Base-by-base conservation (phyloP, 305 asterid genomes). In the Nicotiana rustica region DNA sequence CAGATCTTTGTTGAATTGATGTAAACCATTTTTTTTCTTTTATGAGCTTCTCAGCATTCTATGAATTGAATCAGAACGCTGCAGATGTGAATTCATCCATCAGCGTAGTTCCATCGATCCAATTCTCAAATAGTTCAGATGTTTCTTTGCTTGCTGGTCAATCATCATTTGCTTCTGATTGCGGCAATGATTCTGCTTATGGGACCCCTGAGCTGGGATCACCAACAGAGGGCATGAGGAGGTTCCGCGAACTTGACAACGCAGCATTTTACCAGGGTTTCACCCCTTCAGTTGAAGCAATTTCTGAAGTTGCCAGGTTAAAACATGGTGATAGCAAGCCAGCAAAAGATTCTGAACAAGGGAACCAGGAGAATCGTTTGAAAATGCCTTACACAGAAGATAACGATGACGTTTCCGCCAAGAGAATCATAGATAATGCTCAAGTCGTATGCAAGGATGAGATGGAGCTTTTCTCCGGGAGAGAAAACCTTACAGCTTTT, bases 41-140 rank as follows among this genome's bases (percentile, higher is more conserved):
- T 65, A 47, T 49, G 35, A 49, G 33, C 82, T 79, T 87, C 85
- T 82, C 93, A 93, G 97, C 91, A 52, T 91, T 93, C 88, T 64
- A 77, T 57, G 94, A 88, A 83, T 84, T 86, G 66, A 90, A 87
- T 79, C 89, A 85, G 75, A 83, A 81, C 17, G 78, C 77, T 82
- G 85, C 66, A 15, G 83, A 85, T 78, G 82, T 62, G 64, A 83
- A 79, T 85, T 44, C 82, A 68, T 68, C 91, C 81, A 59, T 84
- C 81, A 82, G 85, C 70, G 85, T 85, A 84, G 82, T 67, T 80
- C 84, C 88, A 57, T 83, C 91, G 13, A 85, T 84, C 82, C 88
- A 75, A 80, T 67, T 84, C 83, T 82, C 90, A 65, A 84, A 84
- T 85, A 79, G 79, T 83, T 78, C 87, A 59, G 89, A 78, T 81